These are phyloP conservation scores for Helianthus tuberosus DNA, from an alignment of 129 eudicot species.

Conservation along the genomic window DNA sequence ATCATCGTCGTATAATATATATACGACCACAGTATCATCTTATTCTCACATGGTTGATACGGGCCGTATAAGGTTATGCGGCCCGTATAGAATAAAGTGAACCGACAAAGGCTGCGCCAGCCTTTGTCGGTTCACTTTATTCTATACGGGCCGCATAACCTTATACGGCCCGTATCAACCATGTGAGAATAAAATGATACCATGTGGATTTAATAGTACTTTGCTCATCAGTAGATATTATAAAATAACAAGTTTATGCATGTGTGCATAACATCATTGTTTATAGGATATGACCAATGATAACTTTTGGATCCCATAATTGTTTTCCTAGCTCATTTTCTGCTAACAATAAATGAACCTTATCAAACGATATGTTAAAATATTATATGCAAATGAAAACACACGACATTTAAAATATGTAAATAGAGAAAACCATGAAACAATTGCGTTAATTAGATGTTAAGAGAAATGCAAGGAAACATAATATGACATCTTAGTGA, in stretches of 20 bases:
- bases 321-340: background rate
- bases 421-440: background rate
- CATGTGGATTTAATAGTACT: no score
- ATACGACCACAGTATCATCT: no score
- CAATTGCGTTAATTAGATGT: background rate
- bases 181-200: no score
- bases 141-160: no score
- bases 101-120: no score
- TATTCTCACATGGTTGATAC: no score
- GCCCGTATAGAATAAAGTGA: no score
- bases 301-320: background rate
- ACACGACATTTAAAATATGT: background rate
- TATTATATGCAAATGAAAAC: background rate
- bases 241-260: background rate
- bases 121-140: no score
- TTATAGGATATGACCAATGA: background rate
- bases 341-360: background rate
- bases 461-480: background rate
- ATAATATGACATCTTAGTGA: background rate
- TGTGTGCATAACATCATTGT: background rate
- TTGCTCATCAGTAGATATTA: background rate
- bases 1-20: no score
- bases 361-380: no score
- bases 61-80: no score
- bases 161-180: no score